Conservation (phyloP, 345 rosid genomes). For the Brassica carinata region DNA sequence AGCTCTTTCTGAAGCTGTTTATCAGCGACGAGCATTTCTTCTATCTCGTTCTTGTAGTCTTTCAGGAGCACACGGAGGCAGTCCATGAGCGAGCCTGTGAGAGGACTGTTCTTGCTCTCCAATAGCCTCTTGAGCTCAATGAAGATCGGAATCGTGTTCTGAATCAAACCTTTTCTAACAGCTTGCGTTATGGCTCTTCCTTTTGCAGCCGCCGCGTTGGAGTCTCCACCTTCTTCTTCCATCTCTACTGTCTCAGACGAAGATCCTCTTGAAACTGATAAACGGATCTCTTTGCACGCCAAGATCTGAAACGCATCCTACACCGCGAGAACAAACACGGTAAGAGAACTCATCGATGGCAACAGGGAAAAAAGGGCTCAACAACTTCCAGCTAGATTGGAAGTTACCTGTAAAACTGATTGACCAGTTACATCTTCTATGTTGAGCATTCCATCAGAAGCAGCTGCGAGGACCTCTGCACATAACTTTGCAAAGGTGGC, state of each 20-base stretch:
- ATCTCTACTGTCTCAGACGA: slow-evolving; percentile 58
- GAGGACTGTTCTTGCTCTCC: slow-evolving; percentile 91
- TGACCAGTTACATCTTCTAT: slow-evolving; percentile 73
- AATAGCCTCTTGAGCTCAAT: slow-evolving; percentile 87
- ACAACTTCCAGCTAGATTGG: slow-evolving; percentile 7
- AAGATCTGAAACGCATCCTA: slow-evolving; percentile 91
- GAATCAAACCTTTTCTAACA: slow-evolving; percentile 83
- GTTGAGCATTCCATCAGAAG: slow-evolving; percentile 86
- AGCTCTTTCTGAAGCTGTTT: slow-evolving; percentile 94
- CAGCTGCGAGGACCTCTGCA: slow-evolving; percentile 91
- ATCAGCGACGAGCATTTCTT: slow-evolving; percentile 88
- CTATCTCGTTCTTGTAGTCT: slow-evolving; percentile 94
- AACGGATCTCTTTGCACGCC: slow-evolving; percentile 84
- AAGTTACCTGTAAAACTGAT: slow-evolving; percentile 79
- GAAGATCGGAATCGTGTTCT: slow-evolving; percentile 93
- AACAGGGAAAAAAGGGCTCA: background rate
- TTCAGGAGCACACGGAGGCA: slow-evolving; percentile 84
- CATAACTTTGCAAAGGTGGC: slow-evolving; percentile 97
- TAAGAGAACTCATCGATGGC: background rate
- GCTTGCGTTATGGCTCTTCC: slow-evolving; percentile 91
- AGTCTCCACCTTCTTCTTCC: slow-evolving; percentile 45
- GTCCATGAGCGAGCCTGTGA: slow-evolving; percentile 90
- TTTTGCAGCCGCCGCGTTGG: slow-evolving; percentile 60
- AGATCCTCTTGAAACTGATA: slow-evolving; percentile 58
- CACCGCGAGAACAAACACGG: slow-evolving; percentile 13